Base-by-base conservation (phyloP, 371 early-diverging fungal genomes). In the Batkoa obscura region DNA sequence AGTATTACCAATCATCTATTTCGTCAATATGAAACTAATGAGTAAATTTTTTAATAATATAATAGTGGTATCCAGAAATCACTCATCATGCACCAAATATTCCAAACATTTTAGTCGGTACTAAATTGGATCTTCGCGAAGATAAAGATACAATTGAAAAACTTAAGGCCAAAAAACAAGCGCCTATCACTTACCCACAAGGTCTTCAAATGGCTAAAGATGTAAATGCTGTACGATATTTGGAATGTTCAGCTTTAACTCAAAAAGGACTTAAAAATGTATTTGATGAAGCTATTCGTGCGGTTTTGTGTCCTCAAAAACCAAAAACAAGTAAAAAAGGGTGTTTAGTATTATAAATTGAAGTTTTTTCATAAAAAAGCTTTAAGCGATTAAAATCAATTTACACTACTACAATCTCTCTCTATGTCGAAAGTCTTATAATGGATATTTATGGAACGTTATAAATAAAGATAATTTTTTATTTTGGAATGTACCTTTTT, bases 201-300 rank as follows among this genome's bases (percentile, higher is more conserved):
- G 94, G 94, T 30, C 65, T 81, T 55, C 82, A 82, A 60, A 85
- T 92, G 85, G 79, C 83, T 59, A 88, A 90, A 72, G 90, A 91
- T 60, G 84, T 96, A 63, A 71, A 73, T 5, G 91, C 92, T 34
- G 87, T 85, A 59, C 87, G 84, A 60, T 96, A 96, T 68, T 79
- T 97, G 42, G 98, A 98, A 76, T 98, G 98, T 69, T 95, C 96
- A 17, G 93, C 99, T n/a, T 72, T 94, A 61, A 95, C 94, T 55
- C 94, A 94, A 69, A 92, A 91, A 68, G 96, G 96, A 38, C 73
- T 97, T 57, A 93, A 94, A 78, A 90, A 86, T 63, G 95, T 96
- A 57, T 98, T 97, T 79, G 95, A 98, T 67, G 88, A 90, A 64
- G 96, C 94, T 41, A 95, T 94, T 60, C 81, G 95, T 48, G 95